Evolutionary conservation across 1,284 basidiomycete genomes (phyloP), one percentile per base, ranked within the genome.

Genomic region (Kalmanozyma brasiliensis): DNA sequence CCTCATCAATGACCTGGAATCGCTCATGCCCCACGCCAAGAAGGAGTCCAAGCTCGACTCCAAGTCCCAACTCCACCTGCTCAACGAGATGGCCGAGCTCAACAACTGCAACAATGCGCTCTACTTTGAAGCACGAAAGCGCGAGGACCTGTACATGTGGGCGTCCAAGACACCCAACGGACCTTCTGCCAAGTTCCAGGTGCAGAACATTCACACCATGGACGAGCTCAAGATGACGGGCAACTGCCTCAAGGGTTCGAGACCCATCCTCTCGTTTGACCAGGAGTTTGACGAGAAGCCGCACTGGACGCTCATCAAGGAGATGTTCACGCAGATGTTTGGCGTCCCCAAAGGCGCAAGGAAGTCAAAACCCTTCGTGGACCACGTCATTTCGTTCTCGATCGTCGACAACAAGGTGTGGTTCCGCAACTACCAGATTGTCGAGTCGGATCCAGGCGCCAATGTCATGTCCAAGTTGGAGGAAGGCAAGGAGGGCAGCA

Each of bases 161-260:
- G 90, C 94, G 17, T 89, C 91, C 20, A 95, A 98, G 83, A 93
- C 94, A 37, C 96, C 96, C 19, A 99, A 99, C 81, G 96, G 96
- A 2, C 96, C 96, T 8, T 93, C 90, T 74, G 90, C 95, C 82
- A 98, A 98, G 83, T 88, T 98, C 85, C 95, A 98, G 80, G 93
- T 98, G 19, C 94, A 98, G 83, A 99, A 98, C 83, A 87, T 97
- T 56, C 96, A 99, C 83, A 99, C 96, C 36, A 98, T 98, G 96
- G 96, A 98, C 85, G 96, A 99, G 84, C 87, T 99, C 76, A 98
- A 98, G 85, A 93, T 98, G 94, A 97, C 94, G 4, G 96, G 96
- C 22, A 98, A 99, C 83, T 98, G 96, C 83, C 84, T 99, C 74
- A 97, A 97, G 84, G 96, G 96, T 14, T 92, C 91, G 73, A 86